Base-by-base conservation (phyloP, 176 grass and related monocot species). In the Cenchrus fungigraminus region DNA sequence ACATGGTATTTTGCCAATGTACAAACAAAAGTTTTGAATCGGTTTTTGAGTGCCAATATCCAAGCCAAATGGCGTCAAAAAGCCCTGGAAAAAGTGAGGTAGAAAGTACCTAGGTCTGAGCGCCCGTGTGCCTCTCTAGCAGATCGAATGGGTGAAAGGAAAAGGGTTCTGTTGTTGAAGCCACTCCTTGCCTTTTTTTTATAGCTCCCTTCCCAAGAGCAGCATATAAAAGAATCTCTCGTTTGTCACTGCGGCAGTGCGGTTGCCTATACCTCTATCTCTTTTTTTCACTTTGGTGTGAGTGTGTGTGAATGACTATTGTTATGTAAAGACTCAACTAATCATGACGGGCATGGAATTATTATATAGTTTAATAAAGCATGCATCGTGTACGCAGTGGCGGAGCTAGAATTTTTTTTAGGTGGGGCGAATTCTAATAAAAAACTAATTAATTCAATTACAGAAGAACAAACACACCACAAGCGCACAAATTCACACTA, bases 321-420 rank as follows among this genome's bases (percentile, higher is more conserved):
- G 58, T 25, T 61, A 61, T 79, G 57, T 32, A 79, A 88, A 88
- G 81, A 78, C 87, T 88, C 81, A 49, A 56, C 50, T 79, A 84
- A 88, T 84, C 81, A 88, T 84, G 74, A 57, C 56, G 75, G 78
- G 50, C 7, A 15, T 61, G 78, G 68, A 66, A 70, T 56, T 44
- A 9, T 79, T 73, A 25, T 25, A 25, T 25, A 84, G 81, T 88
- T 79, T 84, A 84, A 84, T 83, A 88, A 88, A 84, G 46, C 22
- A 47, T 72, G 46, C 17, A 69, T 5, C 32, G 13, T 88, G 74
- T 37, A 25, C 25, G 25, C 34, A 34, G 34, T 34, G 34, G 34
- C 34, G 34, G 34, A 34, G 34, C 34, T 34, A 34, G 34, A 34
- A 34, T 2, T 2, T 40, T 40, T 40, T 40, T 40, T 40, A 40